Evolutionary conservation across 352 stramenopile genomes (phyloP), one percentile per base, ranked within the genome.

Genomic region (Phytopythium chamaehyphon): DNA sequence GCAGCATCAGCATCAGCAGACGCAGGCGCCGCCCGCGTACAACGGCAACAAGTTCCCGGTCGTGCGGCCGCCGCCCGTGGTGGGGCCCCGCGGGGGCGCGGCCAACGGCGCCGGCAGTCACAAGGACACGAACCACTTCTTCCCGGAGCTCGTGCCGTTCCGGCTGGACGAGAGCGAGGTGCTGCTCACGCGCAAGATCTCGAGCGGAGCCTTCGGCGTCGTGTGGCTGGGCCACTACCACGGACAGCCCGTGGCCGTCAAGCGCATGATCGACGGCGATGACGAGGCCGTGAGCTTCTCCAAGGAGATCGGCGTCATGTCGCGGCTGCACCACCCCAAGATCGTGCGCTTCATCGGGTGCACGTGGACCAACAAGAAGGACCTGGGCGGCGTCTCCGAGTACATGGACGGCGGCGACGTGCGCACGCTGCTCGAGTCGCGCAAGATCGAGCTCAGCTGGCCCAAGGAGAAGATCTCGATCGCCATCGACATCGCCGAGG

Each of bases 151-250:
- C 15, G 64, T 73, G 46, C 59, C 70, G 47, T 90, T 82, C 66
- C 83, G 81, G 2, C 64, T 93, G n/a, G 81, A 91, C 46, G 79
- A 92, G 63, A 88, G 69, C 45, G 83, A 92, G 55, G 78, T 93
- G 40, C 51, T 92, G 51, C 68, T 93, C 21, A 90, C 81, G 43
- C 84, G 82, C 40, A 90, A 89, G 57, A 79, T 94, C 50, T 90
- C 79, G 39, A 88, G 73, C 45, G 84, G 84, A 28, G 82, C 84
- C 21, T 93, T 90, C 38, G 78, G 84, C 31, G 81, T 92, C 22
- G 80, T 93, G 21, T 95, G 80, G 80, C 71, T 95, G 11, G 82
- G 84, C 9, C 84, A 95, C 67, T 93, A 92, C 70, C 84, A 93
- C 51, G 84, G 82, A 12, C 81, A 91, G 51, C 80, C 80, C 1